phyloP scores from a whole-genome alignment of 2,329 filamentous ascomycete genomes.

The Colletotrichum simmondsii region DNA sequence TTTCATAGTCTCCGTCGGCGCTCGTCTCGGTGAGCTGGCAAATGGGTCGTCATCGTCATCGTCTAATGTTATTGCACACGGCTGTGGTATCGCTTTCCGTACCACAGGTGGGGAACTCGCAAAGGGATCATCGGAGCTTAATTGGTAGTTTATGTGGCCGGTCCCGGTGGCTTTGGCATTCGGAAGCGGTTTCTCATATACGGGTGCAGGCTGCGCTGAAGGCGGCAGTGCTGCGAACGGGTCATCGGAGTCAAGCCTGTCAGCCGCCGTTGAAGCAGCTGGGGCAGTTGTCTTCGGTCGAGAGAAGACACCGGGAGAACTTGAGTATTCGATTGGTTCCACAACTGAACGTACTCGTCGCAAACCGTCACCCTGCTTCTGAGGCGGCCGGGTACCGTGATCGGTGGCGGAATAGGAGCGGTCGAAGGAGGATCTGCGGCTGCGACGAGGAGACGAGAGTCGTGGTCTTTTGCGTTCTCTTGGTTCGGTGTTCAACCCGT shows the following conservation, averaged over 20 bases:
- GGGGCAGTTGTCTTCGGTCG: neutral
- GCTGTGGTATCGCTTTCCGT: conserved; percentile 1
- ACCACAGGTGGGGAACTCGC: conserved; percentile 37
- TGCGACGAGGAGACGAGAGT: conserved; percentile 35
- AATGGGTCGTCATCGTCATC: conserved; percentile 19
- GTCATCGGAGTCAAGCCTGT: conserved; percentile 20
- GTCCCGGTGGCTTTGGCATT: conserved; percentile 21
- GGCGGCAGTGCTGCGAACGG: conserved; percentile 38
- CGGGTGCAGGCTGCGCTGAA: conserved; percentile 13
- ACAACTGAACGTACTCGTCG: neutral
- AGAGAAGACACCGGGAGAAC: conserved; percentile 41
- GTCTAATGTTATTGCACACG: conserved; percentile 11
- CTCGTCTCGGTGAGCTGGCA: neutral
- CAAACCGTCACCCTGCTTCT: neutral
- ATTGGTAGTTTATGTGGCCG: neutral
- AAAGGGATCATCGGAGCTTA: conserved; percentile 37
- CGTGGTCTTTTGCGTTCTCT: conserved; percentile 44
- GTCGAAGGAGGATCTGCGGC: neutral
- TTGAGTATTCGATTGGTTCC: conserved; percentile 50
- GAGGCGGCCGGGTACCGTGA: neutral
- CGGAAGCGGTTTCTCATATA: conserved; percentile 38
- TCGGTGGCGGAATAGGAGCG: conserved; percentile 10
- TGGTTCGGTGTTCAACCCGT: conserved; percentile 27
- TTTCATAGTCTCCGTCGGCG: neutral
- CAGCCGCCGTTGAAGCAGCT: neutral